Evolutionary conservation across 1,139 yeast species (phyloP).

Genomic region (Geotrichum carabidarum): DNA sequence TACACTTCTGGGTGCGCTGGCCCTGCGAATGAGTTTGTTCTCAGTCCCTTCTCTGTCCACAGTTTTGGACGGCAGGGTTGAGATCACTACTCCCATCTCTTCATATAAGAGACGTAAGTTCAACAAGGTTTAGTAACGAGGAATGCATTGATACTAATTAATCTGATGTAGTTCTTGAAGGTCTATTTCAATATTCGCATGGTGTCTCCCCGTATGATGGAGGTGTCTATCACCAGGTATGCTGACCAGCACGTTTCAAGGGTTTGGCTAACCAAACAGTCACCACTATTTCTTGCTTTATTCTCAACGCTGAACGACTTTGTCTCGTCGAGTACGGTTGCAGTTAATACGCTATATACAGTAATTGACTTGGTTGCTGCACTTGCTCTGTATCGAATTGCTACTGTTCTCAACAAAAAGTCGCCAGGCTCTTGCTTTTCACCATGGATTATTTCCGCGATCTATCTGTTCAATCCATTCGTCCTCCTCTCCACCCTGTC

Average conservation of each 20-base stretch:
- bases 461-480: conserved; percentile 79
- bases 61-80: conserved; percentile 53
- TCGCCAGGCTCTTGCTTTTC: conserved; percentile 18
- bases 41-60: conserved; percentile 16
- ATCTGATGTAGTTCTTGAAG: conserved; percentile 58
- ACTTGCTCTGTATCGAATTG: conserved; percentile 43
- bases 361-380: conserved; percentile 43
- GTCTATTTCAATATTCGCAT: conserved; percentile 60
- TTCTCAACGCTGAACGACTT: conserved; percentile 40
- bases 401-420: conserved; percentile 35
- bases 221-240: conserved; percentile 69
- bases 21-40: conserved; percentile 24
- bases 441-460: conserved; percentile 40
- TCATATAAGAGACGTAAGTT: conserved; percentile 49
- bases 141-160: conserved; percentile 26
- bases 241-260: not conserved
- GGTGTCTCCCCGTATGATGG: conserved; percentile 70
- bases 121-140: too few species aligned
- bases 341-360: conserved; percentile 39
- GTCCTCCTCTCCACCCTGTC: conserved; percentile 61
- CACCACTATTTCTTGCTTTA: conserved; percentile 61
- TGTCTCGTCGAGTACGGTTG: conserved; percentile 23
- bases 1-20: conserved; percentile 20
- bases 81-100: conserved; percentile 73
- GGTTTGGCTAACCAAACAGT: conserved; percentile 12